phyloP scores from a whole-genome alignment of 2,329 filamentous ascomycete species.

The Bretziella fagacearum region DNA sequence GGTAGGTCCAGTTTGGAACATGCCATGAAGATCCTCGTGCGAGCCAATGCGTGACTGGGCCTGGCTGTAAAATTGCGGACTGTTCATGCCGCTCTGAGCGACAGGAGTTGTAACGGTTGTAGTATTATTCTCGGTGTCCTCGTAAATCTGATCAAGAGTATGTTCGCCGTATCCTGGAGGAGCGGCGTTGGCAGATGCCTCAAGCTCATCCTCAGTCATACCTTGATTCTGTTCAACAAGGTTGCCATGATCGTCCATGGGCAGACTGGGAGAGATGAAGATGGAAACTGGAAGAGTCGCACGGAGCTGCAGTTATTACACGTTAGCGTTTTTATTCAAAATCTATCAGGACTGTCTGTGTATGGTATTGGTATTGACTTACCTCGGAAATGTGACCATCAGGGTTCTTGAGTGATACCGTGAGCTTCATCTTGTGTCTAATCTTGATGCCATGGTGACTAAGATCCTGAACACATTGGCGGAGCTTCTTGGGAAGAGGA shows the following conservation, averaged over 20 bases:
- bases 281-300: constrained; percentile 82
- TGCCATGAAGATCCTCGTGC: constrained; percentile 53
- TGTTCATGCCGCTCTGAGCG: constrained; percentile 56
- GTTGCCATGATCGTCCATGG: constrained; percentile 73
- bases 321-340: constrained; percentile 13
- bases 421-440: constrained; percentile 80
- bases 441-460: constrained; percentile 82
- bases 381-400: constrained; percentile 82
- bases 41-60: constrained; percentile 58
- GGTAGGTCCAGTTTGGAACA: constrained; percentile 24
- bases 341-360: not conserved
- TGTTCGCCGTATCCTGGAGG: constrained; percentile 91
- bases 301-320: constrained; percentile 41
- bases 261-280: constrained; percentile 88
- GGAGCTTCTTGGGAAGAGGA: constrained; percentile 65
- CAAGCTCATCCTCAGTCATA: constrained; percentile 26
- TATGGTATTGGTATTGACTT: constrained; percentile 19
- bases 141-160: constrained; percentile 76
- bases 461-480: constrained; percentile 74
- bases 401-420: constrained; percentile 80
- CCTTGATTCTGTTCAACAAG: constrained; percentile 42
- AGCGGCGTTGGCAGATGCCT: constrained; percentile 42
- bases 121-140: constrained; percentile 51
- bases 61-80: constrained; percentile 50
- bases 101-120: constrained; percentile 65